phyloP scores from a whole-genome alignment of 1,284 basidiomycete species.

The Phenoliferia sp. region DNA sequence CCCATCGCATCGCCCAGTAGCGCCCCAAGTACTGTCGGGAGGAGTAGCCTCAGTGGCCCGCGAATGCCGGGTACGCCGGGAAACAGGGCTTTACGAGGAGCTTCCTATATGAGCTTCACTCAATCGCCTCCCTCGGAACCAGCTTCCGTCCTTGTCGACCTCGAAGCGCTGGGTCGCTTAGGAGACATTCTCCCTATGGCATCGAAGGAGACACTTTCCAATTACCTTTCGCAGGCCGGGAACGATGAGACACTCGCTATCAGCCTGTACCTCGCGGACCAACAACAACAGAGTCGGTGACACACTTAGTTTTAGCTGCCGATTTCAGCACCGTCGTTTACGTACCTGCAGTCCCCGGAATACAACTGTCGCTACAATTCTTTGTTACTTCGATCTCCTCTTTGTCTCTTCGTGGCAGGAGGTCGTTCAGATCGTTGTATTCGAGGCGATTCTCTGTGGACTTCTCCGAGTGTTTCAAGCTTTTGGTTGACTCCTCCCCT shows the following conservation, averaged over 20 bases:
- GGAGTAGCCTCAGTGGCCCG: not conserved
- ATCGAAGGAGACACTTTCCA: not conserved
- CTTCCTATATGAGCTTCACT: not conserved
- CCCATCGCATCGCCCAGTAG: not conserved
- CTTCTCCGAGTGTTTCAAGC: too few relatives aligned
- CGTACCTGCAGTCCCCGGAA: too few relatives aligned
- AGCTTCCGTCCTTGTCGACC: not conserved
- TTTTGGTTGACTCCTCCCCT: too few relatives aligned
- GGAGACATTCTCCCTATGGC: not conserved
- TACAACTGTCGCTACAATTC: too few relatives aligned
- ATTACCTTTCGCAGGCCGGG: not conserved
- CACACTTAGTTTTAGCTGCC: too few relatives aligned
- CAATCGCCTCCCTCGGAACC: not conserved
- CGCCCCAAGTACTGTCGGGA: not conserved
- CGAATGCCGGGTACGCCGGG: not conserved
- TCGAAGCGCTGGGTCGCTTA: not conserved
- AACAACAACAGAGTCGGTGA: not conserved
- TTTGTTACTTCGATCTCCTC: too few relatives aligned
- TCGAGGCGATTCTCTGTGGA: too few relatives aligned
- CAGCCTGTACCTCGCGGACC: not conserved
- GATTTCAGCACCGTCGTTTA: too few relatives aligned
- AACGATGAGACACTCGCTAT: not conserved
- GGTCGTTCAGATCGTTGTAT: too few relatives aligned
- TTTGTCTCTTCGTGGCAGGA: too few relatives aligned
- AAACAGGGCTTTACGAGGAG: not conserved